Percentiles rank a stretch among this genome's conserved stretches.
Conservation (phyloP, 345 rosid genomes). For the Acer negundo region DNA sequence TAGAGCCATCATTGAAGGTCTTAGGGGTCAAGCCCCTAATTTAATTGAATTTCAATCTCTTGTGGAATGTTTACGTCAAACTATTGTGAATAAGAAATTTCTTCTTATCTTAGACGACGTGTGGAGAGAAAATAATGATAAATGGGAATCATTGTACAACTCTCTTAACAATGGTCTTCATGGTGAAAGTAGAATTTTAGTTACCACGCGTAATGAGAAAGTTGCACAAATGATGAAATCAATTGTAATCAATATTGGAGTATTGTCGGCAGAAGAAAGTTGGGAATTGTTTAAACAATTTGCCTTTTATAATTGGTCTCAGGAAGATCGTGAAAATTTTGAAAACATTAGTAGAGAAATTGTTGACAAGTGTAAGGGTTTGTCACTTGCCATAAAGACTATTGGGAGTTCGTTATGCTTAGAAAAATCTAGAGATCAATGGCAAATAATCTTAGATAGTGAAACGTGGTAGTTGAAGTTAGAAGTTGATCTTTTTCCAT, state of each 20-base stretch:
- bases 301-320: not conserved
- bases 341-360: conserved; percentile 15
- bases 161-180: too few species aligned
- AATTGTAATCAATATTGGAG: not conserved
- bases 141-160: too few species aligned
- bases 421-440: not conserved
- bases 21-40: too few species aligned
- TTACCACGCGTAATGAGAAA: conserved; percentile 13
- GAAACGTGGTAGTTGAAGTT: not conserved
- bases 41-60: not conserved
- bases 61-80: not conserved
- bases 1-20: not conserved
- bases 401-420: not conserved
- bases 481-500: not conserved
- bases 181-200: not conserved
- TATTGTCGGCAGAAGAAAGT: not conserved
- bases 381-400: conserved; percentile 24
- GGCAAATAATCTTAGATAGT: not conserved
- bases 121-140: too few species aligned
- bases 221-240: not conserved
- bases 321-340: not conserved
- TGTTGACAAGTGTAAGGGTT: conserved; percentile 27
- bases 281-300: not conserved
- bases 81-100: not conserved
- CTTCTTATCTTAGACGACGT: conserved; percentile 14